Base-by-base conservation (phyloP, 2,329 filamentous ascomycete genomes). In the Scorias spongiosa region DNA sequence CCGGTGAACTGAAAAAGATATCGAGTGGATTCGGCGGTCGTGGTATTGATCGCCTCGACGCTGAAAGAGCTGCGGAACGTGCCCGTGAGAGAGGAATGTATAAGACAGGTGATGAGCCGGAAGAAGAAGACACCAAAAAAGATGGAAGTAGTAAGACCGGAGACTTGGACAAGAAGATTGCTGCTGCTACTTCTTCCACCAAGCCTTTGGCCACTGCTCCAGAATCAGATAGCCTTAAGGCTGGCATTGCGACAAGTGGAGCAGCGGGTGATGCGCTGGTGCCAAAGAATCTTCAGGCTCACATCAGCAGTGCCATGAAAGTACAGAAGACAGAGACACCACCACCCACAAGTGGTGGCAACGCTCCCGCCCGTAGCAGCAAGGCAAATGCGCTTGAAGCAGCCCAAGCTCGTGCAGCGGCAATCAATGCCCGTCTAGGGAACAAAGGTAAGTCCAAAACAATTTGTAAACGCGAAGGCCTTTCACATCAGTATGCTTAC, bases 11-110 rank as follows among this genome's bases (percentile, higher is more conserved):
- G 54, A 94, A 93, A 63, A 81, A 86, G 49, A 71, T 65, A 44
- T 80, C 78, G 17, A 85, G 82, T 46, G 91, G 91, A 2, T 98
- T 98, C 55, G 89, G 89, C 55, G 91, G 91, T 44, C 94, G 94
- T 60, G 91, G 91, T 46, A 72, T 98, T 29, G 91, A 96, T 60
- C 80, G 80, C 40, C 78, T 96, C 37, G 89, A 96, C 62, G 82
- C 88, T 56, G 85, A 93, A 55, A 84, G 89, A 58, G 87, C 94
- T 59, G 81, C 84, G 6, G 83, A 88, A 38, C 83, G 87, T 51
- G 77, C 83, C 55, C 81, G 86, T 46, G 86, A 95, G 66, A 81
- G 86, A 46, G 88, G 87, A 63, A 82, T 84, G 1, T 89, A 88
- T 67, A 89, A 91, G 66, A 85, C 84, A 7, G 89, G 88, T 51